Base-by-base conservation (phyloP, 805 yeast species). In the Starmerella apis region DNA sequence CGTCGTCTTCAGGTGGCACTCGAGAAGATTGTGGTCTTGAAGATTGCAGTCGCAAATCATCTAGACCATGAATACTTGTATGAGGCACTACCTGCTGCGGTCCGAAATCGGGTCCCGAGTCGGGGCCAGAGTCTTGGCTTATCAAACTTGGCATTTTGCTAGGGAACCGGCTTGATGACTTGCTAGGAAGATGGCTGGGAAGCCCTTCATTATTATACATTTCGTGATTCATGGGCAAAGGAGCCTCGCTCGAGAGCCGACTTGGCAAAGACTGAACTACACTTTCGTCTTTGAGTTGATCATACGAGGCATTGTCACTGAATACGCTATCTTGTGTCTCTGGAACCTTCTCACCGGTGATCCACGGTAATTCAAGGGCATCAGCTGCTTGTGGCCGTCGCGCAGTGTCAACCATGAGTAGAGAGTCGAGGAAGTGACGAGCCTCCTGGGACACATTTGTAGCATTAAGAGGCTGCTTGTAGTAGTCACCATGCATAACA, bases 291-390 rank as follows among this genome's bases (percentile, higher is more conserved):
- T 31, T 8, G 7, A 18, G 7, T 13, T 7, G 18, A 18, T 18
- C 16, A n/a, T 31, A 18, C 6, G 35, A 31, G 18, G 16, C 35
- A 14, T 23, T 33, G 37, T 18, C n/a, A 13, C n/a, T 32, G 16
- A 14, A 6, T 8, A 5, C 25, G 8, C 14, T 13, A 19, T 19
- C 41, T 19, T 36, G 24, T 4, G 4, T 36, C 4, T 2, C 41
- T 9, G 31, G 10, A 6, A 4, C 4, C 28, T 7, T 10, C 20
- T 24, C 43, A 41, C 28, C 49, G 22, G 60, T 62, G n/a, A 90
- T 70, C 98, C 98, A 92, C 3, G 82, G 81, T 63, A 86, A 94
- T 18, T 69, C 63, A 42, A 90, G 70, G 0, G 96, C 96, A 49
- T 76, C 77, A 6, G 70, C 69, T 0, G 97, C 96, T 18, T 81